Conservation (phyloP, 1,284 basidiomycete species). For the Tilletia setariae region DNA sequence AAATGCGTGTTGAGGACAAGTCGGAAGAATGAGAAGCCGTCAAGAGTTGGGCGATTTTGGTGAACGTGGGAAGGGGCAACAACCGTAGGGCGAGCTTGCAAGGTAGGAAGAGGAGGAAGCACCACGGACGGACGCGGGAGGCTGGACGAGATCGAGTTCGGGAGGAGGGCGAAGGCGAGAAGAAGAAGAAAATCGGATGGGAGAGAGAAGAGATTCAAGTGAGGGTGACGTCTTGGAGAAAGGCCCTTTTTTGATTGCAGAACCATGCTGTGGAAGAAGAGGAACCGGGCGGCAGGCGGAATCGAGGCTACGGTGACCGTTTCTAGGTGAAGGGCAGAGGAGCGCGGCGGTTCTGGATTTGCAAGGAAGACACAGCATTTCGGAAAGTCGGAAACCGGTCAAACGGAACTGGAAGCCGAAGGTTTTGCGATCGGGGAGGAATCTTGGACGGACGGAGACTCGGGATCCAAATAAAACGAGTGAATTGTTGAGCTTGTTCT, state of each 20-base stretch:
- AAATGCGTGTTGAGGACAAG: too few relatives aligned
- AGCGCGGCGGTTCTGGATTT: conserved; percentile 11
- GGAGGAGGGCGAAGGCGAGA: not conserved
- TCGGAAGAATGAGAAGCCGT: too few relatives aligned
- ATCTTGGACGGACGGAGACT: too few relatives aligned
- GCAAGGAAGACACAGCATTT: too few relatives aligned
- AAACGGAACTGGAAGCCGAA: too few relatives aligned
- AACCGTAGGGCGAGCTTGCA: not conserved
- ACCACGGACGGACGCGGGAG: not conserved
- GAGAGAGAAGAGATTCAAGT: too few relatives aligned
- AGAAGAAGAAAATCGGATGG: not conserved
- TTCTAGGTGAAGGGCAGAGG: conserved; percentile 23
- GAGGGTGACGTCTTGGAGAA: too few relatives aligned
- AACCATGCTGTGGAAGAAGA: not conserved
- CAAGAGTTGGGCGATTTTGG: not conserved
- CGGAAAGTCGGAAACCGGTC: too few relatives aligned
- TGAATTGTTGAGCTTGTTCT: too few relatives aligned
- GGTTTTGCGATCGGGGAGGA: too few relatives aligned
- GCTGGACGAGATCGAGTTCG: not conserved
- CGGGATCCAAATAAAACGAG: too few relatives aligned
- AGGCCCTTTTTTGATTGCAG: not conserved
- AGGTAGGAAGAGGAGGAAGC: too few relatives aligned
- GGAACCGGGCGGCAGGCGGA: not conserved
- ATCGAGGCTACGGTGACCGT: conserved; percentile 21
- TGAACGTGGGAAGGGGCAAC: not conserved